Conservation (phyloP, 768 basidiomycete species). For the Termitomyces sp. region DNA sequence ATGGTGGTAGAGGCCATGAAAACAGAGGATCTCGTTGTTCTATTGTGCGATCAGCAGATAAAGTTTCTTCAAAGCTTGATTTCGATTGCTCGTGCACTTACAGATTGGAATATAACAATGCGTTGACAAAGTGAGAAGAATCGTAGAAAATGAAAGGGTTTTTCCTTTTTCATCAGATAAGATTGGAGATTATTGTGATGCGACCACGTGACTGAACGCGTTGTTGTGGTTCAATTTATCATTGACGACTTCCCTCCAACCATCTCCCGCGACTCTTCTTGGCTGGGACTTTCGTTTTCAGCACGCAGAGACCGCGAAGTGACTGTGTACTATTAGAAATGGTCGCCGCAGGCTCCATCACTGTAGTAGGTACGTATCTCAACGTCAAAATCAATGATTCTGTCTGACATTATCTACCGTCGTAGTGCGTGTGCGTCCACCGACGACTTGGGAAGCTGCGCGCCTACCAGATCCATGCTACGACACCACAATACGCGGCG, state of each 20-base stretch:
- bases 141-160: neutral
- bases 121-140: neutral
- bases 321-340: slow-evolving; percentile 28
- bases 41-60: neutral
- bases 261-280: slow-evolving; percentile 2
- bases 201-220: slow-evolving; percentile 28
- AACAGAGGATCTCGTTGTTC: neutral
- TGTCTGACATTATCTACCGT: slow-evolving; percentile 1
- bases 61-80: neutral
- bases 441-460: slow-evolving; percentile 77
- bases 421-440: slow-evolving; percentile 86
- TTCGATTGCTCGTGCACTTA: neutral
- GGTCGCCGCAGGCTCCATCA: slow-evolving; percentile 85
- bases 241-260: slow-evolving; percentile 8
- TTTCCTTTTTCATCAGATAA: slow-evolving; percentile 1
- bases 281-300: neutral
- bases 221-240: slow-evolving; percentile 15
- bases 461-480: slow-evolving; percentile 74
- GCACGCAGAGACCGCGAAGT: neutral
- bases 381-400: slow-evolving; percentile 8
- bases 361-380: slow-evolving; percentile 64
- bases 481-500: slow-evolving; percentile 70
- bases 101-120: neutral
- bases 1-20: slow-evolving; percentile 29
- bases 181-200: neutral